Evolutionary conservation across 257 asterid genomes (phyloP).

Genomic region (Fraxinus anomala): DNA sequence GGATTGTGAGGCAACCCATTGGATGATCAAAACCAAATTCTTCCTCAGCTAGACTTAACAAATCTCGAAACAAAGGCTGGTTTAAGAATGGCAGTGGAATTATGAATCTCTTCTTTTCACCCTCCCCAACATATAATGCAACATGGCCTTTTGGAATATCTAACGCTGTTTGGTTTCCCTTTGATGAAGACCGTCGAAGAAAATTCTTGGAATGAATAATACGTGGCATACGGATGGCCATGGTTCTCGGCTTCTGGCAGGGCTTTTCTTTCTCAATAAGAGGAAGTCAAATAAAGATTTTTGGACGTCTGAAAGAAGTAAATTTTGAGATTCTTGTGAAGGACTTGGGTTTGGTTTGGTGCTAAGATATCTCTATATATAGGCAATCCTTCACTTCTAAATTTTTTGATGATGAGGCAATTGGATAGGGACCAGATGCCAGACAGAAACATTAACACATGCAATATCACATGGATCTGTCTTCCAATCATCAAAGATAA

Average conservation of each 20-base stretch:
- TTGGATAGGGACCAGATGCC: neutral
- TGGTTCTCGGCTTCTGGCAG: neutral
- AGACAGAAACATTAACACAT: neutral
- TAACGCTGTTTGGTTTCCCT: neutral
- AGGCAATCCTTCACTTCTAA: neutral
- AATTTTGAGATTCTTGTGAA: no score
- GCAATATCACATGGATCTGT: neutral
- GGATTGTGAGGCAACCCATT: constrained; percentile 41
- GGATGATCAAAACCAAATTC: constrained; percentile 40
- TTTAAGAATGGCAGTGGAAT: constrained; percentile 28
- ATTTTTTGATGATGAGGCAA: neutral
- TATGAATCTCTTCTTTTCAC: constrained; percentile 25
- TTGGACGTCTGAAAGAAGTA: neutral
- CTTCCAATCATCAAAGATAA: neutral
- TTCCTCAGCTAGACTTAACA: constrained; percentile 33
- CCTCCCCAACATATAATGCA: constrained; percentile 37
- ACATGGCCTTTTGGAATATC: constrained; percentile 36
- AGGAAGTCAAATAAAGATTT: neutral
- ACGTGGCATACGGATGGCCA: constrained; percentile 9
- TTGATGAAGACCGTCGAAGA: neutral
- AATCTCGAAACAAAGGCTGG: constrained; percentile 25
- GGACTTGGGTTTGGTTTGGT: neutral
- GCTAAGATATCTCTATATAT: neutral
- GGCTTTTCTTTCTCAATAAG: neutral
- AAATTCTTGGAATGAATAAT: neutral